These are phyloP conservation scores for Paecilomyces sp. DNA, from an alignment of 2,329 filamentous ascomycete species.

Conservation along the genomic window DNA sequence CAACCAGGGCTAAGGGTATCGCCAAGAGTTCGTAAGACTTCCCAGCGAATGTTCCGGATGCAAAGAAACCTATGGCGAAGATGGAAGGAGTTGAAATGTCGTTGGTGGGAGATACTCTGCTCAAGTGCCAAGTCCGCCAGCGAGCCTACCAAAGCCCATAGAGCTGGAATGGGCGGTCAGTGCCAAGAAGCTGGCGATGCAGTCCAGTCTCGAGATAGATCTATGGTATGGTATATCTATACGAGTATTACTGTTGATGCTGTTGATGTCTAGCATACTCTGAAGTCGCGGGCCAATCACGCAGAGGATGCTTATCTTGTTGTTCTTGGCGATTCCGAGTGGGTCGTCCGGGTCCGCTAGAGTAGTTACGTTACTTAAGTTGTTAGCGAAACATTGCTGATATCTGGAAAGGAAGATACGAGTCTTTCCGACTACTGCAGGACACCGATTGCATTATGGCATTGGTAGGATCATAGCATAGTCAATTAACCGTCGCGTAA, in stretches of 20 bases:
- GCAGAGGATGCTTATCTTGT: constrained; percentile 16
- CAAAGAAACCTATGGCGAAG: not conserved
- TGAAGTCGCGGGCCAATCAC: constrained; percentile 14
- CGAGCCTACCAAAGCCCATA: not conserved
- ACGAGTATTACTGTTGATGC: not conserved
- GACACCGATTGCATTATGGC: not conserved
- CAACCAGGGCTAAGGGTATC: too few relatives aligned
- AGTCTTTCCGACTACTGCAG: not conserved
- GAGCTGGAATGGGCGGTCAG: too few relatives aligned
- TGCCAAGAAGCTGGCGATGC: too few relatives aligned
- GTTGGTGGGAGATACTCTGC: not conserved
- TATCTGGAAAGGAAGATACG: not conserved
- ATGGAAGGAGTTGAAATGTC: not conserved
- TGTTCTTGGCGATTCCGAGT: not conserved
- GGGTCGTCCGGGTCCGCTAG: not conserved
- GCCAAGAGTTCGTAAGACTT: not conserved
- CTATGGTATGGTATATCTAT: not conserved
- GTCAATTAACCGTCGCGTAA: not conserved
- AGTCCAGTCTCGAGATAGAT: too few relatives aligned
- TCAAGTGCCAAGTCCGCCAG: not conserved
- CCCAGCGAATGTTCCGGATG: not conserved
- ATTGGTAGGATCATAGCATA: not conserved
- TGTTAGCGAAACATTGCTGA: too few relatives aligned
- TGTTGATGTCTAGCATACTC: not conserved
- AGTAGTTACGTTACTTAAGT: too few relatives aligned